A percentile compares a stretch with the other conserved stretches of the same genome.
These are phyloP conservation scores for Hyphopichia burtonii DNA, from an alignment of 1,139 yeast species.

Conservation along the genomic window DNA sequence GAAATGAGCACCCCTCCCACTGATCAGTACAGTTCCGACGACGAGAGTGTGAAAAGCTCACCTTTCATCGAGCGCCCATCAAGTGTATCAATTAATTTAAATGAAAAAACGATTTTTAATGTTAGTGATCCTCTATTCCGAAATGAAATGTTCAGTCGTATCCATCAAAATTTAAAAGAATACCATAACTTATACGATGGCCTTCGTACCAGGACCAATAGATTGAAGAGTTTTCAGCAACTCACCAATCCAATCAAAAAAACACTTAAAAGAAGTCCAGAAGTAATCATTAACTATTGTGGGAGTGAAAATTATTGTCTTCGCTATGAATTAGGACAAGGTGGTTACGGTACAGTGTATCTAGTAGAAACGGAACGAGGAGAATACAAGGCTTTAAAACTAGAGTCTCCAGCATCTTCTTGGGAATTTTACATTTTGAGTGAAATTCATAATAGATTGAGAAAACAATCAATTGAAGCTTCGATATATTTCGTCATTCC, in stretches of 20 bases:
- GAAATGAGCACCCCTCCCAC: constrained; percentile 31
- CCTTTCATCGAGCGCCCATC: constrained; percentile 48
- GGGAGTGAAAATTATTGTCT: constrained; percentile 57
- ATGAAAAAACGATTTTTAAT: constrained; percentile 8
- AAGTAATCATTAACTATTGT: constrained; percentile 46
- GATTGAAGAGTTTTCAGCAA: constrained; percentile 29
- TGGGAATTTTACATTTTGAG: constrained; percentile 83
- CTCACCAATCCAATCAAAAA: constrained; percentile 32
- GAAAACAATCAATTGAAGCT: constrained; percentile 2
- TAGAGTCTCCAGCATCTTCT: constrained; percentile 65
- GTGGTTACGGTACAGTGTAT: constrained; percentile 80
- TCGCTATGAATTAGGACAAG: constrained; percentile 66
- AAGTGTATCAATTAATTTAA: constrained; percentile 1
- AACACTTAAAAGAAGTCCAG: constrained; percentile 35
- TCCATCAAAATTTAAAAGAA: constrained; percentile 24
- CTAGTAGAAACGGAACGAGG: constrained; percentile 68
- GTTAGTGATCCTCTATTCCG: constrained; percentile 31
- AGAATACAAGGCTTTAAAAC: constrained; percentile 63
- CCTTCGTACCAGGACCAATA: constrained; percentile 19
- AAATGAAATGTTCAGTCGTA: constrained; percentile 19
- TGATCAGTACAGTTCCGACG: constrained; percentile 22
- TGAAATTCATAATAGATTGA: constrained; percentile 45
- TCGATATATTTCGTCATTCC: constrained; percentile 47
- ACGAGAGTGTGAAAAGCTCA: constrained; percentile 32
- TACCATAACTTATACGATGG: constrained; percentile 29